A percentile compares a stretch with the other conserved stretches of the same genome.
Conservation (phyloP, 345 rosid genomes). For the Clarkia xantiana region DNA sequence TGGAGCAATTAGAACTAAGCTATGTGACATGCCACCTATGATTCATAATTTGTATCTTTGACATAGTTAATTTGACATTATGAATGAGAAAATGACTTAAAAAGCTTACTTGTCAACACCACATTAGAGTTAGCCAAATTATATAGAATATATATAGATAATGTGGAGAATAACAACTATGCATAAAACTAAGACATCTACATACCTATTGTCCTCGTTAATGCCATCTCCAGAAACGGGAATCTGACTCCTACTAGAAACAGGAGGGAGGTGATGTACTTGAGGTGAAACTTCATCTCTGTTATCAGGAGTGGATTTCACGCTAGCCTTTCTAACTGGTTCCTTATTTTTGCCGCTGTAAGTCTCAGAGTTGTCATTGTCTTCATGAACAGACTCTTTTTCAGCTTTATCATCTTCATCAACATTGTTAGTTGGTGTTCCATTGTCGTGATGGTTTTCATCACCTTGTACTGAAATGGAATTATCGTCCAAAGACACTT, state of each 20-base stretch:
- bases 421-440: slow-evolving; percentile 21
- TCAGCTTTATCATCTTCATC: slow-evolving; percentile 23
- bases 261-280: slow-evolving; percentile 18
- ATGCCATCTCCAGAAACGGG: slow-evolving; percentile 21
- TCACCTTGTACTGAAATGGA: slow-evolving; percentile 33
- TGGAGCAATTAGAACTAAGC: no score
- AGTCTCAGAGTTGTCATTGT: slow-evolving; percentile 23
- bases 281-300: slow-evolving; percentile 25
- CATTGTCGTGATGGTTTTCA: slow-evolving; percentile 21
- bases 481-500: slow-evolving; percentile 44
- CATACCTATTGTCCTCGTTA: slow-evolving; percentile 36
- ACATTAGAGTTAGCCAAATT: no score
- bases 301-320: slow-evolving; percentile 31
- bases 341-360: slow-evolving; percentile 21
- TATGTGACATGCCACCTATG: no score
- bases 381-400: slow-evolving; percentile 16
- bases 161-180: neutral
- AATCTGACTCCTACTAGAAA: slow-evolving; percentile 21
- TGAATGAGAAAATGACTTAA: no score
- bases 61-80: no score
- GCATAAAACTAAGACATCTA: slow-evolving; percentile 1
- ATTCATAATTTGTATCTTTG: no score
- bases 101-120: no score
- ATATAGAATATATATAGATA: no score
- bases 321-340: slow-evolving; percentile 12